Base-by-base conservation (phyloP, 345 rosid genomes). In the Capsella bursapastoris region DNA sequence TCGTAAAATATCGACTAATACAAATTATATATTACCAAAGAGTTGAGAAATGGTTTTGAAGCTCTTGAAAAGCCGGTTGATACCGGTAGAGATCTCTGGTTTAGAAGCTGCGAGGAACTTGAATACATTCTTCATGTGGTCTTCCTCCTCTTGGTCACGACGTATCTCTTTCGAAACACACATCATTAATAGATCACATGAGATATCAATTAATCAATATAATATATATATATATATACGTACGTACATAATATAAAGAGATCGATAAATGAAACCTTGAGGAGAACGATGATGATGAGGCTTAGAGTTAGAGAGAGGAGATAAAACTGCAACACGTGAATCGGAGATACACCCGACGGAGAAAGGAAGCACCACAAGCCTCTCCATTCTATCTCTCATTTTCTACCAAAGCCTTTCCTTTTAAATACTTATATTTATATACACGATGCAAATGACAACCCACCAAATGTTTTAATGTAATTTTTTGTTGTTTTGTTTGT, bases 311-410 rank as follows among this genome's bases (percentile, higher is more conserved):
- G 76, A 77, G 76, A 70, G 66, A 64, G 80, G 80, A 64, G 80
- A 77, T 29, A 64, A 57, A 57, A 90, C 85, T 27, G 84, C 88
- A 53, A 90, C 88, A 68, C 96, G 86, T 40, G 93, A 85, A 35
- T 84, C 89, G 55, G 93, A 90, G 62, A 88, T 76, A 67, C 96
- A 90, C 29, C 96, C 93, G 25, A 80, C 78, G 8, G 96, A 82
- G 83, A 90, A 90, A 25, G 96, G 96, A 80, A 90, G 91, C 60
- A 88, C 82, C 57, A 87, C 93, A 75, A 90, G 77, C 60, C 89
- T 85, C 81, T 90, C 96, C 91, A 90, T 85, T 80, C 81, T 83
- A 52, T 89, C 92, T 84, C 85, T 87, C 96, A 89, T 87, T 53
- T 73, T 73, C 63, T 74, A 56, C 49, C 38, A 74, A 22, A 71